Conservation (phyloP, 2,329 filamentous ascomycete species). For the Ophiostoma ips region DNA sequence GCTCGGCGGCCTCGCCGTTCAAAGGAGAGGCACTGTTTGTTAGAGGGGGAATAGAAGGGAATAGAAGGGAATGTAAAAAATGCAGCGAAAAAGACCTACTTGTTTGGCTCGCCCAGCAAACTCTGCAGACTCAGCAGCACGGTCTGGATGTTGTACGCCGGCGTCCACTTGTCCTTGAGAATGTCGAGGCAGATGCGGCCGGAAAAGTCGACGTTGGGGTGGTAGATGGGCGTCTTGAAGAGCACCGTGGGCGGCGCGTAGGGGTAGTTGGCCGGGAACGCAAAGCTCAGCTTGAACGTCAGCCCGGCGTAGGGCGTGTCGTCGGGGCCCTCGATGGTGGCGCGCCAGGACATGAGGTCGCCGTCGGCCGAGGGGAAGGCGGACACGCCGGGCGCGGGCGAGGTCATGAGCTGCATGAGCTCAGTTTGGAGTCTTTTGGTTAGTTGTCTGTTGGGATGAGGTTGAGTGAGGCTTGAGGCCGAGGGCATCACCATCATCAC, state of each 20-base stretch:
- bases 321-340: conserved; percentile 80
- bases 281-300: conserved; percentile 81
- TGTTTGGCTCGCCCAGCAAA: conserved; percentile 91
- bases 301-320: conserved; percentile 84
- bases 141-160: conserved; percentile 91
- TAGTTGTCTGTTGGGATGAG: too few relatives aligned
- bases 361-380: conserved; percentile 86
- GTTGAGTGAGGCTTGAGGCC: too few relatives aligned
- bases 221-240: conserved; percentile 98
- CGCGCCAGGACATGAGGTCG: conserved; percentile 84
- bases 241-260: conserved; percentile 82
- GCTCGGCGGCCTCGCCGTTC: conserved; percentile 88
- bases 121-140: conserved; percentile 90
- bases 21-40: conserved; percentile 66
- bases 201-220: conserved; percentile 96
- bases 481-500: too few relatives aligned
- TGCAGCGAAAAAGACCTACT: conserved; percentile 48
- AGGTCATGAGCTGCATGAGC: conserved; percentile 96
- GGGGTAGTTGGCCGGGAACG: conserved; percentile 85
- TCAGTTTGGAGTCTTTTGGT: conserved; percentile 76
- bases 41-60: too few relatives aligned
- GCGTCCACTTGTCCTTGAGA: conserved; percentile 97
- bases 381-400: conserved; percentile 80
- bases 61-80: too few relatives aligned
- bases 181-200: conserved; percentile 96